Conservation (phyloP, 2,329 filamentous ascomycete species). For the Phialocephala sp. region DNA sequence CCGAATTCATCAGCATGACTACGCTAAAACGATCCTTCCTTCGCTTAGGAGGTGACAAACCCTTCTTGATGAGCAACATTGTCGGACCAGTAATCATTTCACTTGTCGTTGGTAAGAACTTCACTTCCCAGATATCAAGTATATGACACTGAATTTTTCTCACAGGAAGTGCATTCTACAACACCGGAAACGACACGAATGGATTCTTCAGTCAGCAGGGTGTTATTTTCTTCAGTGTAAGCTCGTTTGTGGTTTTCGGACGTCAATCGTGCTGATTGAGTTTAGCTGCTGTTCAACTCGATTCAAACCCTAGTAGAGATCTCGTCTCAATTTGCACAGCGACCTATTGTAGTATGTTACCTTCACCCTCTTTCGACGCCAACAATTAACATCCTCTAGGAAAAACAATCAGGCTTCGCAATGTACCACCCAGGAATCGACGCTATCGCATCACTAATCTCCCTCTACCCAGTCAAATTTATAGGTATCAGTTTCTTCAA, state of each 20-base stretch:
- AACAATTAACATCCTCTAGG: not conserved
- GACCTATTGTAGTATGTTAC: not conserved
- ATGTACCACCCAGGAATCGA: constrained; percentile 80
- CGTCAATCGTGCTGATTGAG: not conserved
- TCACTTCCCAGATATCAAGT: not conserved
- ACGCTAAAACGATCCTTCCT: constrained; percentile 78
- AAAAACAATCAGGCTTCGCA: constrained; percentile 1
- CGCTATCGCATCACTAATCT: constrained; percentile 82
- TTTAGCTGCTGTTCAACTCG: not conserved
- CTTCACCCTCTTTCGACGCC: not conserved
- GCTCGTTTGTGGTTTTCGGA: constrained; percentile 70
- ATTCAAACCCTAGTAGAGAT: not conserved
- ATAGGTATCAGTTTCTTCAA: constrained; percentile 77
- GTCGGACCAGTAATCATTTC: constrained; percentile 52
- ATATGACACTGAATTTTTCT: not conserved
- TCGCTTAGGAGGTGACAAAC: constrained; percentile 76
- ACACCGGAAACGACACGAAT: constrained; percentile 54
- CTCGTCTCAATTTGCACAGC: not conserved
- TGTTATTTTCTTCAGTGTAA: constrained; percentile 67
- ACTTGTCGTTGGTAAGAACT: constrained; percentile 57
- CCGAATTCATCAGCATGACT: constrained; percentile 82
- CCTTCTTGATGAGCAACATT: constrained; percentile 59
- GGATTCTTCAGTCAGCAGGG: constrained; percentile 63
- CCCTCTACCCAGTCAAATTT: constrained; percentile 82
- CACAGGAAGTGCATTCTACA: constrained; percentile 60